Percentiles rank a stretch among this genome's conserved stretches.
Evolutionary conservation across 345 rosid species (phyloP).

Genomic region (Turritis glabra): DNA sequence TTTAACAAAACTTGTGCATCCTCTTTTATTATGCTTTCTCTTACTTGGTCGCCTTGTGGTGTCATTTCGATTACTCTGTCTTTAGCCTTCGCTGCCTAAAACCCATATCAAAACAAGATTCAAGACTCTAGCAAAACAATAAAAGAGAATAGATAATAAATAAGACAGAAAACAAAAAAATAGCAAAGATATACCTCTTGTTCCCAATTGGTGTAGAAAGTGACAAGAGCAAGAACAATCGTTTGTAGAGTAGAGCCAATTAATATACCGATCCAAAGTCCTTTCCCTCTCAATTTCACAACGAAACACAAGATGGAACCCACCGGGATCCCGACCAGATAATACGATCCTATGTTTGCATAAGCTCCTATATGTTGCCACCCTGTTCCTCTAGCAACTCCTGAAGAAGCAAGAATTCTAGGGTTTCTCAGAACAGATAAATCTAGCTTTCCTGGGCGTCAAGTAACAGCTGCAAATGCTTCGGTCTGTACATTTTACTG

Average conservation of each 20-base stretch:
- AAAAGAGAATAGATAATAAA: not conserved
- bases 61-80: slow-evolving; percentile 40
- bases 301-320: slow-evolving; percentile 49
- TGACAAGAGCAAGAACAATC: slow-evolving; percentile 44
- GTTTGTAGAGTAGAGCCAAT: slow-evolving; percentile 47
- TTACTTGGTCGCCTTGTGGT: slow-evolving; percentile 19
- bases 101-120: not conserved
- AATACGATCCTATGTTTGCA: slow-evolving; percentile 61
- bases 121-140: not conserved
- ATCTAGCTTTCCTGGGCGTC: not conserved
- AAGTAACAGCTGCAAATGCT: slow-evolving; percentile 12
- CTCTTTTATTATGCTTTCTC: slow-evolving; percentile 16
- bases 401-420: slow-evolving; percentile 33
- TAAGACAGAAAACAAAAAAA: not conserved
- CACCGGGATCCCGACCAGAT: slow-evolving; percentile 55
- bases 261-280: slow-evolving; percentile 61
- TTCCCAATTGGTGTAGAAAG: slow-evolving; percentile 55
- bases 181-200: slow-evolving; percentile 48
- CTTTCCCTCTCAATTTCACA: slow-evolving; percentile 46
- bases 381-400: slow-evolving; percentile 67
- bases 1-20: slow-evolving; percentile 11
- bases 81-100: slow-evolving; percentile 45
- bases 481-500: not conserved
- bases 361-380: slow-evolving; percentile 68
- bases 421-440: not conserved